Base-by-base conservation (phyloP, 805 yeast genomes). In the Zygotorulaspora chibaensis region DNA sequence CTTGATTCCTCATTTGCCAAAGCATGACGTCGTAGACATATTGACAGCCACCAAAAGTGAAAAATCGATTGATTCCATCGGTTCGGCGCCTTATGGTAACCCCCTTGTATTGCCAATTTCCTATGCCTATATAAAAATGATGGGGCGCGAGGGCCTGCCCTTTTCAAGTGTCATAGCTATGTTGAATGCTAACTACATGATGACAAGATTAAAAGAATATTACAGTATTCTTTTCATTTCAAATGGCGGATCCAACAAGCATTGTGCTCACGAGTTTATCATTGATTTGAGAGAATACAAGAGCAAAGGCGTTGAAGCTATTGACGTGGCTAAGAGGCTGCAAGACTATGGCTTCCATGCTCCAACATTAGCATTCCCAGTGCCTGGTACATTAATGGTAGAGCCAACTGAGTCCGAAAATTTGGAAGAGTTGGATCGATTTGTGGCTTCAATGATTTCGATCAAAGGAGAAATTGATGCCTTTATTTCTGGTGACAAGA, bases 321-420 rank as follows among this genome's bases (percentile, higher is more conserved):
- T 91, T 57, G 99, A 93, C 65, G 82, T 93, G 48, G 98, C 99
- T 46, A 93, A 93, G 73, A 81, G 99, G 68, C 75, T 93, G 50
- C 98, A 93, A 70, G 99, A 93, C 70, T 93, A 91, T 65, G 96
- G 98, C 0, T 93, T 93, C 80, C 99, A 93, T 68, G 96, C 96
- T 1, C 99, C 99, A 51, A 93, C 99, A 20, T 83, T 93, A 87
- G 93, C 98, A 2, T 93, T 93, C 87, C 99, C 99, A 8, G 95
- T 93, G 42, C 91, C 97, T 4, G 96, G 95, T 51, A 93, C 99
- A 2, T 76, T 93, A 57, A 93, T 93, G 99, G 81, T 93, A 52
- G 99, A 93, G 71, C 99, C 99, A 48, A 93, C 99, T 2, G 99
- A 93, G 70, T 83, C 93, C 15, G 99, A 93, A 70, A 81, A 88